Base-by-base conservation (phyloP, 2,329 filamentous ascomycete species). In the Emydomyces testavorans region DNA sequence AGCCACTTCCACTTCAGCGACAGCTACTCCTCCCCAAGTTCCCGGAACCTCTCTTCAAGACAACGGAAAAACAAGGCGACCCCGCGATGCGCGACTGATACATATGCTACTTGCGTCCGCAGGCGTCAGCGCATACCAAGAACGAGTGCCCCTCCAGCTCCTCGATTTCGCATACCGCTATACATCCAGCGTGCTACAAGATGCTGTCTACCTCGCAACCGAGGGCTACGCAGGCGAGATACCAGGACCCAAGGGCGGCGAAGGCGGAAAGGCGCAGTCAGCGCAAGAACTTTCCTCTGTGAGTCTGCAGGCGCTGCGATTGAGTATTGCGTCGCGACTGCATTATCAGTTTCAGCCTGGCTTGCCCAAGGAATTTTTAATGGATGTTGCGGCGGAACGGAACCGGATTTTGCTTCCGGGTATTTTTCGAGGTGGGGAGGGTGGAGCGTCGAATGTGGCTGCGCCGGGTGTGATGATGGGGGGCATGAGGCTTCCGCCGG, bases 351-450 rank as follows among this genome's bases (percentile, higher is more conserved):
- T 82, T 57, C 71, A 74, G 53, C 67, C 72, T 0, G 69, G 70
- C 0, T 56, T 82, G 53, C 76, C 78, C 0, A 81, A 81, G 58
- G 78, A 81, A 56, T 80, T 77, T 50, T 65, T 80, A 57, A 67
- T 73, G 54, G 75, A 79, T 59, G 63, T 80, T 23, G 78, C 75
- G 11, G 65, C 65, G 21, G 74, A 77, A 58, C 64, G 72, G 51
- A 79, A 79, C 59, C 62, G 71, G 4, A 69, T 76, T 42, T 69
- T 67, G 24, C 60, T 78, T 55, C 75, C 75, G 34, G 65, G 71
- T 54, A 71, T 77, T n/a, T 71, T 76, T 53, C 65, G 74, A 38
- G 78, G 60, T 46, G 61, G 63, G 50, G 49, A 40, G n/a, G 36
- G 29, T 37, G 40, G 53, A 45, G 56, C 56, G 15, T 55, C 53